phyloP scores from a whole-genome alignment of 805 yeast genomes.

The Lachancea meyersii region DNA sequence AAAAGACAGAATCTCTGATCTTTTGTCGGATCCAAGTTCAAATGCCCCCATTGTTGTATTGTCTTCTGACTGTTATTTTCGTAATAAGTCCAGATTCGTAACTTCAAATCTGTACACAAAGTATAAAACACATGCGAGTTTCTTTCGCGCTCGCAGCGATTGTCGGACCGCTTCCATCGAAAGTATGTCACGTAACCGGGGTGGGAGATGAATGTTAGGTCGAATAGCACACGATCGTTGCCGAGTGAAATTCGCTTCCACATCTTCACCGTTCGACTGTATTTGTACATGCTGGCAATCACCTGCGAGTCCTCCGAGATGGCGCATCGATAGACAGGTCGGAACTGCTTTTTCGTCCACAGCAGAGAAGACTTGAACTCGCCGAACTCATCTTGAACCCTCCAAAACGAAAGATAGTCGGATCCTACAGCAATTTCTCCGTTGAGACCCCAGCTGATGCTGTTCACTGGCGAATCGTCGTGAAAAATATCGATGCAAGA shows the following conservation, averaged over 20 bases:
- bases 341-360: conserved; percentile 47
- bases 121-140: conserved; percentile 58
- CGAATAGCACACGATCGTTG: conserved; percentile 56
- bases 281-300: conserved; percentile 56
- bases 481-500: conserved; percentile 29
- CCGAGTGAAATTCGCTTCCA: conserved; percentile 76
- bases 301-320: conserved; percentile 64
- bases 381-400: conserved; percentile 42
- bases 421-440: conserved; percentile 62
- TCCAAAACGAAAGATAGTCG: conserved; percentile 48
- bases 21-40: conserved; percentile 25
- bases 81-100: conserved; percentile 66
- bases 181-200: conserved; percentile 49
- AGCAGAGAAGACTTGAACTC: conserved; percentile 28
- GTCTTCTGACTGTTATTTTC: conserved; percentile 53
- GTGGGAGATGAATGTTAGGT: conserved; percentile 62
- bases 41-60: conserved; percentile 51
- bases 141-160: conserved; percentile 26
- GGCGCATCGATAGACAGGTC: conserved; percentile 49
- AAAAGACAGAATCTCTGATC: conserved; percentile 34
- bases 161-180: conserved; percentile 48
- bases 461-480: conserved; percentile 34
- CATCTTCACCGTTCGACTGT: conserved; percentile 63
- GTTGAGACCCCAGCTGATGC: conserved; percentile 49
- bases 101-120: conserved; percentile 47